Base-by-base conservation (phyloP, 768 basidiomycete genomes). In the Podaxis rugospora region DNA sequence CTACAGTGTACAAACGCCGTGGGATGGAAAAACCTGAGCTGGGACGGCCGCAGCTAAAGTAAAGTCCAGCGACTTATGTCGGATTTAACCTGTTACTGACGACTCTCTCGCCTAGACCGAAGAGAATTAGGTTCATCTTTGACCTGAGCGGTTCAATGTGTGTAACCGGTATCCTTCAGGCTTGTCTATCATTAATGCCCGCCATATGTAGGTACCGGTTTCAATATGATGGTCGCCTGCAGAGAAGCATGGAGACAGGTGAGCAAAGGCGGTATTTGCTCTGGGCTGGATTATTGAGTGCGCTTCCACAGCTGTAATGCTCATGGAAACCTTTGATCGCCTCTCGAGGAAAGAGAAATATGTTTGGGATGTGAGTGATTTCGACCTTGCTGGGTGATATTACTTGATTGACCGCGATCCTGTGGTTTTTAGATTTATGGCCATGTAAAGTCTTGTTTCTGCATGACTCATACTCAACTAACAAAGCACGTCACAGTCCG, bases 91-190 rank as follows among this genome's bases (percentile, higher is more conserved):
- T 49, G 4, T 18, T 14, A 25, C 23, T 52, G 25, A 47, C 32
- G 21, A 47, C 51, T 25, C 42, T 46, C 13, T n/a, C 37, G 32
- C 44, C 11, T 54, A 87, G 86, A 62, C 85, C 86, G 0, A 89
- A 89, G 69, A 76, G 87, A 18, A 85, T 89, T 59, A 76, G 85
- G 47, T 87, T 89, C 66, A 74, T 89, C 32, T 89, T 89, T 64
- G 87, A 89, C 66, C 73, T 89, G 50, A 87, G 85, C 66, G 87
- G 82, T 25, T 89, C 87, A 0, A 89, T 89, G 87, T 93, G 71
- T 70, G 89, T 76, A 5, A 50, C 67, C 35, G 58, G 52, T 64
- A 58, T n/a, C 63, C 55, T 39, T 35, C 27, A 13, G 11, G 42
- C 13, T 4, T 7, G 21, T n/a, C 32, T 28, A 39, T 4, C 49